Evolutionary conservation across 139 green algal species (phyloP), one percentile per base, ranked within the genome.

Genomic region (Closterium sp.): DNA sequence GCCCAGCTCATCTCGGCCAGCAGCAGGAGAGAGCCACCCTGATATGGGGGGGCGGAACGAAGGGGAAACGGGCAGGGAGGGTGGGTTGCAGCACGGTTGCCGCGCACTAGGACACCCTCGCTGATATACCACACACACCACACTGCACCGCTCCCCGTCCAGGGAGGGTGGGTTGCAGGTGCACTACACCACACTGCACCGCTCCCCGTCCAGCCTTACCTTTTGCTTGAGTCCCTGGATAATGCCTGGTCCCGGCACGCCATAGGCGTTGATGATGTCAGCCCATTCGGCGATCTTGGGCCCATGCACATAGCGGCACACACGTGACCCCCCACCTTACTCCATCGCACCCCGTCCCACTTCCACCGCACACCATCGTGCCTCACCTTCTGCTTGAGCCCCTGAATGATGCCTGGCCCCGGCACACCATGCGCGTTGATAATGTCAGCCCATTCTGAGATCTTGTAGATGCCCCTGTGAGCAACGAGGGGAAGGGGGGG

Each of bases 211-310:
- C 91, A 94, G n/a, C n/a, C n/a, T n/a, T 86, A 98, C 97, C 70
- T 93, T 95, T 27, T 70, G 22, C 92, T 98, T 98, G 13, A 99
- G 96, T 9, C 98, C 98, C 84, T 99, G 97, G 88, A 99, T 98
- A 94, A 99, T 99, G 87, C 98, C 98, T 1, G 97, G 95, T 1
- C 98, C 98, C 29, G 97, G 95, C 88, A 99, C 96, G 85, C 99
- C 95, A 95, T 99, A 98, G 27, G 98, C 98, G 92, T 99, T 99
- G 31, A 97, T 99, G 91, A 99, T 98, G 95, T 99, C n/a, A n/a
- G n/a, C n/a, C n/a, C n/a, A n/a, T n/a, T n/a, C n/a, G n/a, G n/a
- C n/a, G n/a, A n/a, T n/a, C n/a, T n/a, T n/a, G n/a, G n/a, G n/a
- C n/a, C n/a, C n/a, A n/a, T n/a, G n/a, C n/a, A n/a, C n/a, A n/a